Base-by-base conservation (phyloP, 2,329 filamentous ascomycete genomes). In the Piedraia hortae region DNA sequence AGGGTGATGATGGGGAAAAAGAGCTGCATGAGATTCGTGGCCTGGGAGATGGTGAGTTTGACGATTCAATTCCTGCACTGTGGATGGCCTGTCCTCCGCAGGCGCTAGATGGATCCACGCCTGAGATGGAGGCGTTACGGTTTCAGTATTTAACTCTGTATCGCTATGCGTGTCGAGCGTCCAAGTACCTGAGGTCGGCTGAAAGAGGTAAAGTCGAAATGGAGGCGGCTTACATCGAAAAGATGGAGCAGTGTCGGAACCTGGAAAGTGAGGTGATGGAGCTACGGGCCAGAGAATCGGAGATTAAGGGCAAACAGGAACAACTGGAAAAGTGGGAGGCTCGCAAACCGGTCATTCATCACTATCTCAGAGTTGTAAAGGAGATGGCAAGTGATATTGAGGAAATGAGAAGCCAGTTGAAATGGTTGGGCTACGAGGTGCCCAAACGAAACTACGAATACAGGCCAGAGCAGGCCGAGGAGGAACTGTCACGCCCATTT, bases 51-150 rank as follows among this genome's bases (percentile, higher is more conserved):
- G 45, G 46, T 22, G 41, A 52, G 23, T 44, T 47, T 26, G 51
- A 56, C 24, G 28, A 34, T 4, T 33, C 37, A 2, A 53, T 58
- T 10, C 51, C 53, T 1, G 23, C 33, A 0, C 28, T 34, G 4
- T 55, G 46, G 39, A 48, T 56, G 23, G 34, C 34, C 17, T 41
- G 45, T 14, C 53, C 53, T n/a, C 51, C 53, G 1, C 34, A 44
- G n/a, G 37, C 37, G 24, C 38, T 56, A 6, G 42, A 45, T 18
- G 34, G 31, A 6, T 28, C 31, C 5, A 38, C 35, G 5, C 35
- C 40, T 4, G 46, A 38, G 6, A 46, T 46, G 38, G 46, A 49
- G 26, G 51, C 47, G 18, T 21, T 54, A 12, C 37, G 47, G 53
- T 56, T 56, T 23, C 53, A 56, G 30, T 57, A 54, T 25, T 31